These are phyloP conservation scores for Sphaerulina populicola DNA, from an alignment of 2,329 filamentous ascomycete species.

Conservation along the genomic window DNA sequence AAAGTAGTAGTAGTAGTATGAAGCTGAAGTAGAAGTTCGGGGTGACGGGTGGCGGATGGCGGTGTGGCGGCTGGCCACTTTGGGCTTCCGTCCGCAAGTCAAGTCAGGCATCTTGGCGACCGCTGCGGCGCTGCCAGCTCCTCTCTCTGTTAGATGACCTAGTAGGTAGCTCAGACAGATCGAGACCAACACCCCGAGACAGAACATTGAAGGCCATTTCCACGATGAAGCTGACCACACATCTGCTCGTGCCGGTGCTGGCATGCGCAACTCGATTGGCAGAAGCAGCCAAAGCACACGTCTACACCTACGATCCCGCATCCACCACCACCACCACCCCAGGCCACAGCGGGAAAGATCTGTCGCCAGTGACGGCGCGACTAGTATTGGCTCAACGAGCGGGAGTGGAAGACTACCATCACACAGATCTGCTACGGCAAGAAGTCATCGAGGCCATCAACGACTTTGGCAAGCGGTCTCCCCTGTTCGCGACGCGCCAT, in stretches of 20 bases:
- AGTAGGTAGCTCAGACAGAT: neutral
- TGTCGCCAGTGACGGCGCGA: slow-evolving; percentile 40
- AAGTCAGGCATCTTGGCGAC: neutral
- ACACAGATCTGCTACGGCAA: slow-evolving; percentile 35
- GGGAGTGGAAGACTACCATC: slow-evolving; percentile 44
- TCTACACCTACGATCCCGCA: slow-evolving; percentile 34
- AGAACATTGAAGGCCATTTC: neutral
- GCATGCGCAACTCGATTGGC: slow-evolving; percentile 29
- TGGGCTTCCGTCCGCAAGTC: no score
- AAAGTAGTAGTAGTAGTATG: no score
- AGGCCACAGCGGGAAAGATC: slow-evolving; percentile 9
- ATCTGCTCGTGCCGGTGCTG: slow-evolving; percentile 36
- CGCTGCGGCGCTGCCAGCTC: no score
- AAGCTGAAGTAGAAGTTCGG: no score
- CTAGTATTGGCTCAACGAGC: slow-evolving; percentile 46
- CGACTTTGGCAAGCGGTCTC: slow-evolving; percentile 37
- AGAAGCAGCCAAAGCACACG: slow-evolving; percentile 29
- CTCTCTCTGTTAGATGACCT: neutral
- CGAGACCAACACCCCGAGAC: neutral
- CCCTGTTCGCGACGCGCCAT: slow-evolving; percentile 33
- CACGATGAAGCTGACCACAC: slow-evolving; percentile 40
- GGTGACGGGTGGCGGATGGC: no score
- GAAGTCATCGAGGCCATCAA: slow-evolving; percentile 42
- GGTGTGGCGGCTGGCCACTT: no score
- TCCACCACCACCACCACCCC: slow-evolving; percentile 1